phyloP scores from a whole-genome alignment of 495 filamentous ascomycete genomes.

The Annulohypoxylon stygium region DNA sequence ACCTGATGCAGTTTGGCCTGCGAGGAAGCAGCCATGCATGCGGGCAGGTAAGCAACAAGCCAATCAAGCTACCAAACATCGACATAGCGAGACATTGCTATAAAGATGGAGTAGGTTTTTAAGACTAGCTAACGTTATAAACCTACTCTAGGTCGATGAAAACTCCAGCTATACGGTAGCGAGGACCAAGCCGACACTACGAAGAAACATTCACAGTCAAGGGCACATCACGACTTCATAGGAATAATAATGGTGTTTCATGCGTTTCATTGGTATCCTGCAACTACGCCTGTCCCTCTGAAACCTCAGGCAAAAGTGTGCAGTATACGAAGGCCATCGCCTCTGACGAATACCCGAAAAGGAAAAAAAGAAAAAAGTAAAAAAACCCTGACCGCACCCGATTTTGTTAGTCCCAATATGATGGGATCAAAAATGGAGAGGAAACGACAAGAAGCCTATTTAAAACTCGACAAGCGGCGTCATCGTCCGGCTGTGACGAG shows the following conservation, averaged over 20 bases:
- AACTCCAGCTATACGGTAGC: background rate
- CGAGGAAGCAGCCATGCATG: background rate
- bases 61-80: background rate
- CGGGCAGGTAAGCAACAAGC: background rate
- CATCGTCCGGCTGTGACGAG: constrained; percentile 49
- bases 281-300: background rate
- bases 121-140: constrained; percentile 13
- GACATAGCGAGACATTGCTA: background rate
- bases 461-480: constrained; percentile 51
- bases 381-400: constrained; percentile 20
- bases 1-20: background rate
- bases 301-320: background rate
- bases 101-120: constrained; percentile 8
- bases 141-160: background rate
- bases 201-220: background rate
- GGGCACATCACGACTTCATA: background rate
- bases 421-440: background rate
- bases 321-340: background rate
- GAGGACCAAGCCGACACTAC: background rate
- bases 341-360: background rate
- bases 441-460: constrained; percentile 44
- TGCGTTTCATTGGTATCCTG: background rate
- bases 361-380: constrained; percentile 18
- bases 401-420: constrained; percentile 26
- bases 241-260: background rate